Percentiles rank a stretch among this genome's conserved stretches.
phyloP scores from a whole-genome alignment of 2,329 filamentous ascomycete species.

The Colletotrichum cereale region DNA sequence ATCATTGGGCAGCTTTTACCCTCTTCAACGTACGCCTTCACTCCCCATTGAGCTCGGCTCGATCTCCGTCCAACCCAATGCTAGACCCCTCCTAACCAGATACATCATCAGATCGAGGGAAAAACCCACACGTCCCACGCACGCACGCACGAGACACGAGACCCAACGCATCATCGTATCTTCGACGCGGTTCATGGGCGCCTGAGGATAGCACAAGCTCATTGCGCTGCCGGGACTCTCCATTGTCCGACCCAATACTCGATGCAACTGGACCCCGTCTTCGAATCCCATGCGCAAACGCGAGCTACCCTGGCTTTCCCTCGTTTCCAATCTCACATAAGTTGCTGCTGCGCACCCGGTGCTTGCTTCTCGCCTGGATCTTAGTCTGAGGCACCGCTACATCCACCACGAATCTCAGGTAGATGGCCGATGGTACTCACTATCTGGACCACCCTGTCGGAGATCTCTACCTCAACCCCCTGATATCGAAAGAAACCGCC shows the following conservation, averaged over 20 bases:
- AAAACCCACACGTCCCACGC: constrained; percentile 4
- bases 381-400: constrained; percentile 35
- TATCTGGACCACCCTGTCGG: constrained; percentile 70
- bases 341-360: constrained; percentile 43
- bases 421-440: constrained; percentile 78
- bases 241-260: constrained; percentile 32
- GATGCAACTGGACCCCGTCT: constrained; percentile 40
- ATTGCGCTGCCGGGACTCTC: constrained; percentile 28
- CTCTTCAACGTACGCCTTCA: constrained; percentile 22
- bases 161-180: background rate
- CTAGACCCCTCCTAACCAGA: constrained; percentile 22
- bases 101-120: constrained; percentile 27
- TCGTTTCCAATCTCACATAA: constrained; percentile 50
- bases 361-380: constrained; percentile 26
- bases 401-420: constrained; percentile 54
- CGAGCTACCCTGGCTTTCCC: constrained; percentile 50
- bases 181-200: constrained; percentile 37
- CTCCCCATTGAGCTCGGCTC: constrained; percentile 5
- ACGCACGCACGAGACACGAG: constrained; percentile 19
- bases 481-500: constrained; percentile 55
- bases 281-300: constrained; percentile 55
- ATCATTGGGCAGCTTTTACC: constrained; percentile 22
- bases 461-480: constrained; percentile 66
- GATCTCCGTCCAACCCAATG: constrained; percentile 16
- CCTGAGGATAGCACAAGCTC: constrained; percentile 29